Conservation (phyloP, 2,329 filamentous ascomycete species). For the Fusarium sp. region DNA sequence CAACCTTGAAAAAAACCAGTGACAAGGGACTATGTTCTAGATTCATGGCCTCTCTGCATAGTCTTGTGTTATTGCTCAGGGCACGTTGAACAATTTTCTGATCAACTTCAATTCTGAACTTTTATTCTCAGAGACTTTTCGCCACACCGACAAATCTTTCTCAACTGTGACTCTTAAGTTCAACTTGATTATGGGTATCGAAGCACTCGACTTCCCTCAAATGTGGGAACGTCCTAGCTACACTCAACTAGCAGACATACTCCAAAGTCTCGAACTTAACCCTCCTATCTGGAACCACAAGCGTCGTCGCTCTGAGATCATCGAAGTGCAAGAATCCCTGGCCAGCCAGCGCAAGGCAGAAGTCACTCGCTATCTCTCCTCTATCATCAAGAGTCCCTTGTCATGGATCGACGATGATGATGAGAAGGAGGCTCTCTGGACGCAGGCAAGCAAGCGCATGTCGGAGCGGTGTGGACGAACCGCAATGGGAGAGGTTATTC, state of each 20-base stretch:
- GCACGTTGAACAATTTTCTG: conserved; percentile 8
- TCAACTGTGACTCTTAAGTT: background rate
- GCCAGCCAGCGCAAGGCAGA: conserved; percentile 60
- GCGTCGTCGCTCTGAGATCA: conserved; percentile 57
- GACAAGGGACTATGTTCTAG: conserved; percentile 27
- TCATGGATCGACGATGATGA: conserved; percentile 77
- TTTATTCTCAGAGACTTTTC: conserved; percentile 2
- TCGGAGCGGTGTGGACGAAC: conserved; percentile 86
- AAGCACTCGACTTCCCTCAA: conserved; percentile 78
- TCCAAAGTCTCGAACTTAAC: conserved; percentile 75
- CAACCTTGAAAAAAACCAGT: conserved; percentile 17
- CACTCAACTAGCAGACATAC: conserved; percentile 71
- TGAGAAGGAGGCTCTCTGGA: conserved; percentile 78
- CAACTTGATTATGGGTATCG: conserved; percentile 49
- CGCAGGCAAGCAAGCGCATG: conserved; percentile 81
- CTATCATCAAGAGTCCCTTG: conserved; percentile 75
- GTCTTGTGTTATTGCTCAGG: conserved; percentile 31
- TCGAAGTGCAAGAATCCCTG: conserved; percentile 58
- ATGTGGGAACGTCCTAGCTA: conserved; percentile 81
- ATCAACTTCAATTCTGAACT: conserved; percentile 7
- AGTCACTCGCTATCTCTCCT: conserved; percentile 75
- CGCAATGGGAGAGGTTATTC: conserved; percentile 69
- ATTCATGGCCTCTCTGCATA: conserved; percentile 25
- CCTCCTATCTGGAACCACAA: conserved; percentile 76
- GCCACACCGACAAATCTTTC: conserved; percentile 24